A percentile compares a stretch with the other conserved stretches of the same genome.
Evolutionary conservation across 805 yeast genomes (phyloP).

Genomic region (Yarrowia sp.): DNA sequence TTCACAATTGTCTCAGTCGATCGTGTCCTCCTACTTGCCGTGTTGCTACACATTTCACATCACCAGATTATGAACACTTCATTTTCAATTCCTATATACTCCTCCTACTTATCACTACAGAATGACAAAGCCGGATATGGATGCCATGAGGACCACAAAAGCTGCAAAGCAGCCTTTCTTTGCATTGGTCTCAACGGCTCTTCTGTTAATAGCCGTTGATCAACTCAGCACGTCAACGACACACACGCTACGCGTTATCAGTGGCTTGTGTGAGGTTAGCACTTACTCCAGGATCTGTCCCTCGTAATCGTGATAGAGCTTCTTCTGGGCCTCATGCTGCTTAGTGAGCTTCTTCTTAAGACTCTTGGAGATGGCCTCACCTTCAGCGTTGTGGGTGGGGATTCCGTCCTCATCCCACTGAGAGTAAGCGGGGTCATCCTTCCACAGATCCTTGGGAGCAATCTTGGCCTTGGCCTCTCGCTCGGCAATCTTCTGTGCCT

Average conservation of each 20-base stretch:
- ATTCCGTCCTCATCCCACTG: constrained; percentile 88
- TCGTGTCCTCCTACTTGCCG: too few species aligned
- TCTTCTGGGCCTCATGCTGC: constrained; percentile 79
- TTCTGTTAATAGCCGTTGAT: not conserved
- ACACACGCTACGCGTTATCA: not conserved
- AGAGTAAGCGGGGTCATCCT: constrained; percentile 59
- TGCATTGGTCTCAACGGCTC: not conserved
- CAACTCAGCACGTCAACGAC: not conserved
- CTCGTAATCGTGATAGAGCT: constrained; percentile 72
- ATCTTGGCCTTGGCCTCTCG: constrained; percentile 75
- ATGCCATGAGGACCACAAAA: not conserved
- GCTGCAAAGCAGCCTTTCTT: not conserved
- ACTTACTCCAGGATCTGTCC: constrained; percentile 32
- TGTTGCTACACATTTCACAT: too few species aligned
- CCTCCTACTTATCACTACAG: not conserved
- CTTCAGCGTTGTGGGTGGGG: constrained; percentile 76
- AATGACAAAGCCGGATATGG: too few species aligned
- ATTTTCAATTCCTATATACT: not conserved
- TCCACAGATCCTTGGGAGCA: constrained; percentile 77
- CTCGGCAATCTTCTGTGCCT: constrained; percentile 54
- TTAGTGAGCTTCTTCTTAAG: constrained; percentile 82
- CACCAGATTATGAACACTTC: not conserved
- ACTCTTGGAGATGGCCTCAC: constrained; percentile 81
- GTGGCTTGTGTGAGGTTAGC: too few species aligned
- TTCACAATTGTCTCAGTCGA: too few species aligned